Base-by-base conservation (phyloP, 2,329 filamentous ascomycete genomes). In the Emmonsia crescens region DNA sequence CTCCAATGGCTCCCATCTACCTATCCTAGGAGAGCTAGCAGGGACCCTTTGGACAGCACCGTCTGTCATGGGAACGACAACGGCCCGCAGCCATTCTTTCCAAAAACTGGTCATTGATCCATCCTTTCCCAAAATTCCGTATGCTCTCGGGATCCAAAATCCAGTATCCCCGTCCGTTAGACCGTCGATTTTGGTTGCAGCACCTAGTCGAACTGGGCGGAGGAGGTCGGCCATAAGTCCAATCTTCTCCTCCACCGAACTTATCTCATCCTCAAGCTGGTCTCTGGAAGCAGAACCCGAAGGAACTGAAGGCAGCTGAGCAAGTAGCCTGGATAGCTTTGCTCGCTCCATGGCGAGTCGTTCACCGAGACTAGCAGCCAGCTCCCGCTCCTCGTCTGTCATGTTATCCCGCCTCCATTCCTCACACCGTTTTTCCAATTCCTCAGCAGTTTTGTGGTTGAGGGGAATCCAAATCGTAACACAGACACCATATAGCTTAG, bases 51-150 rank as follows among this genome's bases (percentile, higher is more conserved):
- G 77, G 36, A 99, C 81, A 16, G 82, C 85, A 24, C 93, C 91
- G 71, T 96, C 91, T 1, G 87, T 91, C 94, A 97, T 99, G 33
- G 94, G 94, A 27, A 96, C 90, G n/a, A 94, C 81, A 10, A 97
- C 83, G 6, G 93, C 92, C 74, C 91, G 88, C 56, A 99, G 82
- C 94, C 94, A 99, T 73, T 99, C 94, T 75, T 97, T 97, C 92
- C 93, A 99, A 76, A 99, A 97, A 38, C 86, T 85, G 66, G 92
- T 91, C 76, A 95, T 83, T 63, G 85, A 87, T 14, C 82, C 81
- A 72, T 99, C 94, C 64, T 89, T 84, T 40, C 94, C 94, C 64
- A 99, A 80, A 64, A 99, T 87, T 62, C 94, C 94, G 71, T 96
- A 99, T 1, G 93, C 91, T 66, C 94, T 84, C 21, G 94, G 94